A percentile compares a stretch with the other conserved stretches of the same genome.
These are phyloP conservation scores for Trichoderma breve DNA, from an alignment of 2,329 filamentous ascomycete species.

Conservation along the genomic window DNA sequence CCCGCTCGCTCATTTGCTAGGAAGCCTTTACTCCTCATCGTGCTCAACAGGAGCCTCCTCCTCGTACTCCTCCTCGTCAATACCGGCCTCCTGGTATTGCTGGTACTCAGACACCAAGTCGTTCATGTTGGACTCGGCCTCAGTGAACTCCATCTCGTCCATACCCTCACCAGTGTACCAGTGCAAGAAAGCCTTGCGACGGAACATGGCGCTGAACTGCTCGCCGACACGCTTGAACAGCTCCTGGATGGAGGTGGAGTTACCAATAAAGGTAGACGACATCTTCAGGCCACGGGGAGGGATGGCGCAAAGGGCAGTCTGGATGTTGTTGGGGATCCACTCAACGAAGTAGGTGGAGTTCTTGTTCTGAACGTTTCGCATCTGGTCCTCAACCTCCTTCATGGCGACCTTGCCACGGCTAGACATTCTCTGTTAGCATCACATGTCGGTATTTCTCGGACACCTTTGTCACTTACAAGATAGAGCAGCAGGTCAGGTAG, in stretches of 20 bases:
- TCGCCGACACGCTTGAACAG: conserved; percentile 99
- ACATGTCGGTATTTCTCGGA: not conserved
- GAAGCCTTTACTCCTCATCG: conserved; percentile 18
- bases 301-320: conserved; percentile 98
- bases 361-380: conserved; percentile 99
- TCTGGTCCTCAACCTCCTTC: conserved; percentile 99
- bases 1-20: not conserved
- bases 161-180: conserved; percentile 99
- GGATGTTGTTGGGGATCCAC: conserved; percentile 99
- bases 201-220: conserved; percentile 99
- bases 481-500: conserved; percentile 98
- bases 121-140: conserved; percentile 99
- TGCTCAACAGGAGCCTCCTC: conserved; percentile 65
- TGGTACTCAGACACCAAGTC: conserved; percentile 99
- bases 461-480: conserved; percentile 65
- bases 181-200: conserved; percentile 99
- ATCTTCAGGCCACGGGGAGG: conserved; percentile 97
- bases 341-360: conserved; percentile 99
- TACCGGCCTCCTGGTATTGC: conserved; percentile 98
- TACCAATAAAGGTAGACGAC: conserved; percentile 98
- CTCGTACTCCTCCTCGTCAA: conserved; percentile 93
- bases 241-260: conserved; percentile 99
- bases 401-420: conserved; percentile 98
- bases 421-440: conserved; percentile 20
- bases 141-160: conserved; percentile 99